Percentiles rank a stretch among this genome's conserved stretches.
Evolutionary conservation across 495 filamentous ascomycete species (phyloP).

Genomic region (Neurospora sp.): DNA sequence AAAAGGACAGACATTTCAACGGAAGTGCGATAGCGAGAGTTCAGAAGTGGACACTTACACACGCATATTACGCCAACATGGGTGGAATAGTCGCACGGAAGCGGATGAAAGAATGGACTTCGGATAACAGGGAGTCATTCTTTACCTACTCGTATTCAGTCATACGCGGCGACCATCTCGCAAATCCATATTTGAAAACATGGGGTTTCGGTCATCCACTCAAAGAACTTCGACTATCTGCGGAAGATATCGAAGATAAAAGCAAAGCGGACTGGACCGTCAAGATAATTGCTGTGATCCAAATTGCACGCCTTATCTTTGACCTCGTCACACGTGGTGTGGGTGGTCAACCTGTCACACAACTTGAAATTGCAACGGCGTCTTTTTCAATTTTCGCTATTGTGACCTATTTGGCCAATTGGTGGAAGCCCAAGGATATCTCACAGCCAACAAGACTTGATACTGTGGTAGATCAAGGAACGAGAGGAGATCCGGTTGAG

Average conservation of each 20-base stretch:
- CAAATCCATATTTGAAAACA: no score
- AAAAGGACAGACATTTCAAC: neutral
- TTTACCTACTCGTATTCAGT: neutral
- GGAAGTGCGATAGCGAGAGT: neutral
- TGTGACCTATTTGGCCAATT: neutral
- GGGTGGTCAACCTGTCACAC: neutral
- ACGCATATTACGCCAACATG: neutral
- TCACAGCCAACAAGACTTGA: neutral
- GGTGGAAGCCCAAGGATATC: neutral
- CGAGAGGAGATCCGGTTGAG: neutral
- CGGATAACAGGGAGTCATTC: no score
- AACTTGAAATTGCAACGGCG: neutral
- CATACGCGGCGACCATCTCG: no score
- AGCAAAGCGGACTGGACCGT: neutral
- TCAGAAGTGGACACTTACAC: neutral
- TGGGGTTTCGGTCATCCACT: neutral
- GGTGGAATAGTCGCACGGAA: neutral
- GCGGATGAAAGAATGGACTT: neutral
- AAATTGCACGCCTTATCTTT: neutral
- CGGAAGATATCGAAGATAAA: neutral
- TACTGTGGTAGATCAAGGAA: neutral
- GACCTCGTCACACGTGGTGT: neutral
- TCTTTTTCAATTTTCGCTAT: neutral
- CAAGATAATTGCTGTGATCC: neutral
- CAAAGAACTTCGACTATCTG: neutral